Base-by-base conservation (phyloP, 495 filamentous ascomycete genomes). In the Neurospora sp. region DNA sequence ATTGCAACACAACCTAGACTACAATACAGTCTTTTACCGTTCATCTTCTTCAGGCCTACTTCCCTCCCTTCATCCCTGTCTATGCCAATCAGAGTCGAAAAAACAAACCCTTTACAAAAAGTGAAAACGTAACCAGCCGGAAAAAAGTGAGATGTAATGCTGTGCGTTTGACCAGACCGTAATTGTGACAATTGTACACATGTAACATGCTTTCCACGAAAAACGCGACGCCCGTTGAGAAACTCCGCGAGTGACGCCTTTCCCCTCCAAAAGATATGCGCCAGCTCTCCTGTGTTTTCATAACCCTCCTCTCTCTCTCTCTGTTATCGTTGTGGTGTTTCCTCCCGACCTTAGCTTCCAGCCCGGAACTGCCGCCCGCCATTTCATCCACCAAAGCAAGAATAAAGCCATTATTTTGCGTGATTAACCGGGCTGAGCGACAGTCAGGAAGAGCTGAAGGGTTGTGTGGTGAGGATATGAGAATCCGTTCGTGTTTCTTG, bases 1-100 rank as follows among this genome's bases (percentile, higher is more conserved):
- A 73, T 68, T 59, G 78, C 79, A 82, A 77, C 75, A 70, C 78
- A 82, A 80, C 80, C 74, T 81, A 83, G 75, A 80, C 79, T 83
- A 84, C 83, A 85, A 78, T 83, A 84, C 81, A 85, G 78, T 75
- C 79, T 81, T 73, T 77, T 71, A 78, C 74, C 79, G 79, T 75
- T 77, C 79, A 77, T 80, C 20, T 31, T 61, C 12, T 27, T 12
- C 20, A n/a, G 9, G 20, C 45, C 4, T 22, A 5, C 20, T 27
- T 59, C 20, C 20, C n/a, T 14, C 47, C 9, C 12, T 35, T 31
- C 53, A 31, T 35, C 27, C 53, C 12, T 35, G 53, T 37, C 53
- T 37, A 37, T 65, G 27, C 27, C 14, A 27, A 59, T 59, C 53
- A 65, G 27, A 35, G 53, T 65, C 53, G 3, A 65, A 27, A 65